Evolutionary conservation across 83 land plant genomes (phyloP).

Genomic region (Thuja plicata): DNA sequence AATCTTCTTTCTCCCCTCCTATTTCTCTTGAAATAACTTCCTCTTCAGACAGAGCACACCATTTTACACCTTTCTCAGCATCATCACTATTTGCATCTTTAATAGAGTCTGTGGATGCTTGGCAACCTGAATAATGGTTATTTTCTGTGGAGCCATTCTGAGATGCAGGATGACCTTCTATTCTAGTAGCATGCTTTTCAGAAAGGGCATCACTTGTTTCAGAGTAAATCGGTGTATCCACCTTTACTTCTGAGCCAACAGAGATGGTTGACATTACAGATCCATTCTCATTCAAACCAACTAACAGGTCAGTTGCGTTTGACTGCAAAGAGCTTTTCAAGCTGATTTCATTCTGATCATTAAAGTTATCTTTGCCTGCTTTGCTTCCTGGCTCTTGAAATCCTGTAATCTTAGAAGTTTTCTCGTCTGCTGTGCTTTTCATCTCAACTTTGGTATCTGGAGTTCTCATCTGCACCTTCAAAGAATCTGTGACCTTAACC

Average conservation of each 20-base stretch:
- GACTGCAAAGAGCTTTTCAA: neutral
- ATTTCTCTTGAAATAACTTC: neutral
- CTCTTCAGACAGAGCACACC: slow-evolving; percentile 16
- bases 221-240: neutral
- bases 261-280: neutral
- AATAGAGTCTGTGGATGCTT: neutral
- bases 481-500: slow-evolving; percentile 13
- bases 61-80: slow-evolving; percentile 20
- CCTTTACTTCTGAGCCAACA: neutral
- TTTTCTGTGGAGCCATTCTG: slow-evolving; percentile 1
- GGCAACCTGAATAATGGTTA: neutral
- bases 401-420: neutral
- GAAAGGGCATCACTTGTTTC: neutral
- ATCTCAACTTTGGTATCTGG: neutral
- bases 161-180: slow-evolving; percentile 7
- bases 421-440: neutral
- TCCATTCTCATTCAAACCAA: neutral
- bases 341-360: neutral
- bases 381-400: neutral
- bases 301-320: neutral
- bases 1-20: slow-evolving; percentile 17
- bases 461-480: neutral
- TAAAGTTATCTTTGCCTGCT: slow-evolving; percentile 1
- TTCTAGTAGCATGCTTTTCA: neutral
- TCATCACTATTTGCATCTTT: slow-evolving; percentile 3